A percentile compares a stretch with the other conserved stretches of the same genome.
Evolutionary conservation across 441 rosid genomes (phyloP).

Genomic region (Corymbia citriodora): DNA sequence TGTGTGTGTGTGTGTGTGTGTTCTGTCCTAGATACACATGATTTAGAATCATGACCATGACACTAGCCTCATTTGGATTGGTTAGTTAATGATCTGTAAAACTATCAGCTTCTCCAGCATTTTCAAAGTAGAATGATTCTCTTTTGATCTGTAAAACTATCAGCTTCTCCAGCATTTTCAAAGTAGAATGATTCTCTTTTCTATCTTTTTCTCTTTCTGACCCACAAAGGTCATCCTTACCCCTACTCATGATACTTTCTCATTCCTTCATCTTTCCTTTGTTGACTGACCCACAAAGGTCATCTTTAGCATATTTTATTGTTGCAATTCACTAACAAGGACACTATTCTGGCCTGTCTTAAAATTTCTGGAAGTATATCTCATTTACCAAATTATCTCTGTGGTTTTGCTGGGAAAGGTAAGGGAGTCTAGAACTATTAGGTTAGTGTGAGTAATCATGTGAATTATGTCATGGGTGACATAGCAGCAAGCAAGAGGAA

Average conservation of each 20-base stretch:
- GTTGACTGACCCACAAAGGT: too few relatives aligned
- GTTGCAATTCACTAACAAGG: neutral
- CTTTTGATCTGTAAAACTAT: neutral
- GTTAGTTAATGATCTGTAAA: neutral
- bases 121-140: neutral
- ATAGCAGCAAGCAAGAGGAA: neutral
- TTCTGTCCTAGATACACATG: neutral
- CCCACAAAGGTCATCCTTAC: neutral
- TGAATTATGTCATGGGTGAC: neutral
- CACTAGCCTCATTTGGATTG: neutral
- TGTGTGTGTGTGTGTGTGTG: neutral
- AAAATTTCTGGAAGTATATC: neutral
- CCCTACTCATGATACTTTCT: neutral
- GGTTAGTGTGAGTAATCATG: neutral
- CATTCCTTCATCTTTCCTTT: neutral
- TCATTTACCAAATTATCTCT: neutral
- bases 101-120: neutral
- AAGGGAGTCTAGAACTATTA: neutral
- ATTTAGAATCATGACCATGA: neutral
- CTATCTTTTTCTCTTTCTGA: neutral
- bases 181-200: neutral
- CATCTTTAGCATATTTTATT: neutral
- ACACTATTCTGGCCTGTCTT: neutral
- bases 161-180: neutral
- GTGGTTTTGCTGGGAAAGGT: neutral